phyloP scores from a whole-genome alignment of 768 basidiomycete species.

The Ramaria rubella region DNA sequence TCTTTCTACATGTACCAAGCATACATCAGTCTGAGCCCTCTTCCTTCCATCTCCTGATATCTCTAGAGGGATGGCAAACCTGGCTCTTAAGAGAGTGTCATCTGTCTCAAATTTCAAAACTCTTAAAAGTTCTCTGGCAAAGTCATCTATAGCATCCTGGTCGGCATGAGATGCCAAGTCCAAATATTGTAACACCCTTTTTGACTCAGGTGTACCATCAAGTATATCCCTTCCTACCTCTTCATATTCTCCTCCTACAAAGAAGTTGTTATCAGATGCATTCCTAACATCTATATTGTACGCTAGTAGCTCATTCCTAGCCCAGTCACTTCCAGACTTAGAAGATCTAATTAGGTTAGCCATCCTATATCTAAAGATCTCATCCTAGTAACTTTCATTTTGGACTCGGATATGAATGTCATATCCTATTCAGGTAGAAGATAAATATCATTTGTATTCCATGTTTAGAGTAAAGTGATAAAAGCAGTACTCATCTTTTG shows the following conservation, averaged over 20 bases:
- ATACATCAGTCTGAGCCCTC: slow-evolving; percentile 27
- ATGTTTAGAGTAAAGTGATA: too few species aligned
- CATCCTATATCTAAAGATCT: too few species aligned
- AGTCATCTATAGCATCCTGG: slow-evolving; percentile 21
- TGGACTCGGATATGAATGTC: too few species aligned
- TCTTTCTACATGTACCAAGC: slow-evolving; percentile 21
- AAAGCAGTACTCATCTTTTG: too few species aligned
- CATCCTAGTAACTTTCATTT: too few species aligned
- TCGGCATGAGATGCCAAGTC: not conserved
- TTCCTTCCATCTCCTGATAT: slow-evolving; percentile 28
- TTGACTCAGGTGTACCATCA: not conserved
- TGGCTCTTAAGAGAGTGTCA: slow-evolving; percentile 14
- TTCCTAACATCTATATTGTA: slow-evolving; percentile 24
- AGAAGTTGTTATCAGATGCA: slow-evolving; percentile 17
- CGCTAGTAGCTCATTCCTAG: slow-evolving; percentile 19
- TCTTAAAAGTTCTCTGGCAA: slow-evolving; percentile 23
- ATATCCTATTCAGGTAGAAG: too few species aligned
- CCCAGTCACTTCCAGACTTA: slow-evolving; percentile 22
- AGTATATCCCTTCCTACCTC: not conserved
- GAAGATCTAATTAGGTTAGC: not conserved
- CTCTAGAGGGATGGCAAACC: slow-evolving; percentile 21
- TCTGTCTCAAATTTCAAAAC: slow-evolving; percentile 21
- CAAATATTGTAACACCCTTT: not conserved
- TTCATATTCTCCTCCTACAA: slow-evolving; percentile 14
- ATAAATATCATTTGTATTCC: too few species aligned